Conservation (phyloP, 306 rosid genomes). For the Cicer yamashitae region DNA sequence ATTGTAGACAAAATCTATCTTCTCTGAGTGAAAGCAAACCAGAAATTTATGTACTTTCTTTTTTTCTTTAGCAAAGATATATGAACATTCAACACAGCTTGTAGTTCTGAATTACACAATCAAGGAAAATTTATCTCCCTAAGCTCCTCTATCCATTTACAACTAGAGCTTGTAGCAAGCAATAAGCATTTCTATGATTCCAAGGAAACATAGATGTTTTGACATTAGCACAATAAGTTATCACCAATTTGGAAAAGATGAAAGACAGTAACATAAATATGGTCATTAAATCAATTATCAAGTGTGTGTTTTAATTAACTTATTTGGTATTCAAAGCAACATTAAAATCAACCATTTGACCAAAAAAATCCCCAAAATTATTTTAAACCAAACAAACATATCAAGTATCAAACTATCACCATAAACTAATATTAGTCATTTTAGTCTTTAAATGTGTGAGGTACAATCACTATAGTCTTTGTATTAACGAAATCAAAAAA, state of each 20-base stretch:
- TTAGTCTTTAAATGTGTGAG: no score
- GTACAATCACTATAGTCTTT: no score
- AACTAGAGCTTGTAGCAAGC: constrained; percentile 25
- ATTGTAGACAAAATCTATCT: neutral
- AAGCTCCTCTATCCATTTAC: neutral
- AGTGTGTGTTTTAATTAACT: neutral
- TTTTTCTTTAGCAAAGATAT: no score
- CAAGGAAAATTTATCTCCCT: constrained; percentile 7
- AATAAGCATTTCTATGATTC: constrained; percentile 17
- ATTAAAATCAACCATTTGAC: neutral
- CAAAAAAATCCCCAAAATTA: neutral
- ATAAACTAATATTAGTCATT: neutral
- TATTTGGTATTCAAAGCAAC: constrained; percentile 11
- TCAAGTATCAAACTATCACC: neutral
- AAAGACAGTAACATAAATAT: neutral
- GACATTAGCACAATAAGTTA: neutral
- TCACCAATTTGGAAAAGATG: neutral
- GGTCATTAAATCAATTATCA: constrained; percentile 19
- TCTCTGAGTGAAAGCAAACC: neutral
- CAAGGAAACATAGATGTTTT: neutral
- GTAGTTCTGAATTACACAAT: neutral
- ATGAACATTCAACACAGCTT: neutral
- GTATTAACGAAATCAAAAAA: no score
- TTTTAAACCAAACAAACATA: neutral
- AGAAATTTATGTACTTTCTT: no score